phyloP scores from a whole-genome alignment of 345 rosid genomes.

The Populus nigra region DNA sequence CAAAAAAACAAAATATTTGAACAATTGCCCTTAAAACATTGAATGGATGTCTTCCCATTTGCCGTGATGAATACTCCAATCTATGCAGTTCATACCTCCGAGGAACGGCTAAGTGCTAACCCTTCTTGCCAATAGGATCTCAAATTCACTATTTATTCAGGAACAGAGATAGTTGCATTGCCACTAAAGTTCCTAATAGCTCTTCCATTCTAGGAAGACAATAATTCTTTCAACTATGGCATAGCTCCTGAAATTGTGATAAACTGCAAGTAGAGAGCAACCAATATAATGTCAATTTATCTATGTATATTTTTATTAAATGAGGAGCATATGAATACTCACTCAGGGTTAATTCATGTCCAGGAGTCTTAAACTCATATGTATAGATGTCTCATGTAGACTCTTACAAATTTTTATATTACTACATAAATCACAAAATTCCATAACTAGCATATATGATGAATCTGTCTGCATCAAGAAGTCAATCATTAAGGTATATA shows the following conservation, averaged over 20 bases:
- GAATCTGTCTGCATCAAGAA: not conserved
- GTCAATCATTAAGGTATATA: not conserved
- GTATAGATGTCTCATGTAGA: not conserved
- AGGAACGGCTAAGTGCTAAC: not conserved
- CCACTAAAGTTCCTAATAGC: constrained; percentile 2
- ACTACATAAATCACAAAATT: not conserved
- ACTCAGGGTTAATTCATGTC: not conserved
- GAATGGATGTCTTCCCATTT: not conserved
- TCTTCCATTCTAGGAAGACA: not conserved
- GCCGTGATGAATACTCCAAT: not conserved
- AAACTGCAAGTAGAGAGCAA: constrained; percentile 38
- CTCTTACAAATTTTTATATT: not conserved
- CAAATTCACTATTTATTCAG: not conserved
- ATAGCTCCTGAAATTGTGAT: constrained; percentile 50
- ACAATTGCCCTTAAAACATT: not conserved
- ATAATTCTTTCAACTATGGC: constrained; percentile 25
- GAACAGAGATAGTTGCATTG: not conserved
- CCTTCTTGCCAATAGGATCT: not conserved
- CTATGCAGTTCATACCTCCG: no score
- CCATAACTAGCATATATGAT: not conserved
- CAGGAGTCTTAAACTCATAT: not conserved
- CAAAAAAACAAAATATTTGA: not conserved
- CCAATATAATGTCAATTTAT: not conserved
- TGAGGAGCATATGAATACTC: not conserved
- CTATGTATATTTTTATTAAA: not conserved